Percentiles rank a stretch among this genome's conserved stretches.
Conservation (phyloP, 495 filamentous ascomycete species). For the Hyaloscypha bicolor region DNA sequence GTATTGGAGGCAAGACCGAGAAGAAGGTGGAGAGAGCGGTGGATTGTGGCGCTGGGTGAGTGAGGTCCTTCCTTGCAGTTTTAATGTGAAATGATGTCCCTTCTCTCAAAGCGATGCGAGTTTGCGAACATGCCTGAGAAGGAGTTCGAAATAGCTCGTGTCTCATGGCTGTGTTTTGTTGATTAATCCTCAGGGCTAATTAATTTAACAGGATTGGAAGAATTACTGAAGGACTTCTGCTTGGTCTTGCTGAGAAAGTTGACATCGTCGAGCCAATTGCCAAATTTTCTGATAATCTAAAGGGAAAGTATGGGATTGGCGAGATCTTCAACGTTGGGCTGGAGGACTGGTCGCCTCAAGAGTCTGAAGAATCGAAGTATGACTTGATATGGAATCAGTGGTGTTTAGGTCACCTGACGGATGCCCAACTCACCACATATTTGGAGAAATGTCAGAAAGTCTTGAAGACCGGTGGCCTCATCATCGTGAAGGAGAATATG, state of each 20-base stretch:
- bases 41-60: constrained; percentile 60
- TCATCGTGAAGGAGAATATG: constrained; percentile 90
- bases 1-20: constrained; percentile 34
- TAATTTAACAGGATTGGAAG: constrained; percentile 49
- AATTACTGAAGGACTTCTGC: constrained; percentile 51
- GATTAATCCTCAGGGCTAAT: not conserved
- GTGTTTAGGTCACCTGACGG: constrained; percentile 92
- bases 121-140: not conserved
- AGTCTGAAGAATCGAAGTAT: constrained; percentile 50
- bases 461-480: constrained; percentile 52
- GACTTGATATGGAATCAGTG: constrained; percentile 79
- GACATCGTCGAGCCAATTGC: constrained; percentile 58
- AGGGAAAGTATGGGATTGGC: constrained; percentile 52
- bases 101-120: not conserved
- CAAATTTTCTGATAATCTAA: constrained; percentile 56
- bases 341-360: constrained; percentile 61
- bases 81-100: not conserved
- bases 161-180: not conserved
- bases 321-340: constrained; percentile 73
- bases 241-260: constrained; percentile 43
- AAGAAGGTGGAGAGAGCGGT: constrained; percentile 37
- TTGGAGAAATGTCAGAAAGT: constrained; percentile 60
- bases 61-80: not conserved
- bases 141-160: too few species aligned
- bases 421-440: constrained; percentile 70